phyloP scores from a whole-genome alignment of 2,329 filamentous ascomycete genomes.

The Fusarium chlamydosporum region DNA sequence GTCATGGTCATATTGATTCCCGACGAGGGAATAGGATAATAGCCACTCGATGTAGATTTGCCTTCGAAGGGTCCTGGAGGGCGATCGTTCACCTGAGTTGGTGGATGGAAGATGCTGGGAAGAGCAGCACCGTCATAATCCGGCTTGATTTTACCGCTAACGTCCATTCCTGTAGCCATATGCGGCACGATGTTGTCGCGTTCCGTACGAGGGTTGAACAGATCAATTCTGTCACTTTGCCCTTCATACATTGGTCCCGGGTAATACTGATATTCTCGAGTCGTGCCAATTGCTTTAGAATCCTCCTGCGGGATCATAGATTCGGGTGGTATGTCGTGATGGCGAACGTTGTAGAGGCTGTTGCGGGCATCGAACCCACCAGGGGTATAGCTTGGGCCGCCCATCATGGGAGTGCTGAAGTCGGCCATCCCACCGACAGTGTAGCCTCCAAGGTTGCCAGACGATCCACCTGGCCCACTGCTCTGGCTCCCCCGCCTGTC shows the following conservation, averaged over 20 bases:
- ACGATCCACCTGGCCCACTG: constrained; percentile 76
- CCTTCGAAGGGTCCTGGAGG: constrained; percentile 66
- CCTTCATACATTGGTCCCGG: constrained; percentile 65
- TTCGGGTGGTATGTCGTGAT: constrained; percentile 66
- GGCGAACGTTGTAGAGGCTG: constrained; percentile 61
- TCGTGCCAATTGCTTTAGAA: constrained; percentile 63
- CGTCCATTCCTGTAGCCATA: constrained; percentile 51
- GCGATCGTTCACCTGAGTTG: constrained; percentile 55
- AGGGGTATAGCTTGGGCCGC: constrained; percentile 47
- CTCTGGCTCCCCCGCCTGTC: constrained; percentile 77
- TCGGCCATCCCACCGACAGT: constrained; percentile 50
- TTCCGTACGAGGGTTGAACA: constrained; percentile 61
- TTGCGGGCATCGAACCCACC: constrained; percentile 50
- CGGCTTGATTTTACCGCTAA: constrained; percentile 62
- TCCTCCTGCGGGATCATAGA: constrained; percentile 67
- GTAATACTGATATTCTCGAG: constrained; percentile 70
- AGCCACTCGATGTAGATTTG: constrained; percentile 66
- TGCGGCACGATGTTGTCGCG: constrained; percentile 55
- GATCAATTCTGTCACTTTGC: constrained; percentile 63
- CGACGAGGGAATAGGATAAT: constrained; percentile 67
- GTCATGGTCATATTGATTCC: constrained; percentile 62
- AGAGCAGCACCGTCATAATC: constrained; percentile 63
- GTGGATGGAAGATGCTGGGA: constrained; percentile 63
- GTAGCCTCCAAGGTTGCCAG: constrained; percentile 69
- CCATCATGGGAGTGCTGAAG: constrained; percentile 56